phyloP scores from a whole-genome alignment of 192 early-diverging fungal species.

The Umbelopsis sp. region DNA sequence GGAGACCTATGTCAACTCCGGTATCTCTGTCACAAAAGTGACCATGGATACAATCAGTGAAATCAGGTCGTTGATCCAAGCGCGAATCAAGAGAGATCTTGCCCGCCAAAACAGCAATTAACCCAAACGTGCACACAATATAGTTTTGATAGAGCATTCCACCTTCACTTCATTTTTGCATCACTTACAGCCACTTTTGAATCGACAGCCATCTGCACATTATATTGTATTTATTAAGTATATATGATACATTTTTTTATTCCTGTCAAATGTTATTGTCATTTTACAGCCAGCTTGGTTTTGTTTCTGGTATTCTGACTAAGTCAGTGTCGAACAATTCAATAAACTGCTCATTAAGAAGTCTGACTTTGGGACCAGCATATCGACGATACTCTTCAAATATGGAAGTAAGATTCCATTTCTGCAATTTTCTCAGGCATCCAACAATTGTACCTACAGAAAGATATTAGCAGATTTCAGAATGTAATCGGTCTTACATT shows the following conservation, averaged over 20 bases:
- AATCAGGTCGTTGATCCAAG: not conserved
- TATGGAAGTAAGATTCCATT: constrained; percentile 97
- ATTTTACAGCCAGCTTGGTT: constrained; percentile 73
- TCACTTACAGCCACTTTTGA: not conserved
- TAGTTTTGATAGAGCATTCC: no score
- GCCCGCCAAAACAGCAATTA: not conserved
- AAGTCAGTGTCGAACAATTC: constrained; percentile 97
- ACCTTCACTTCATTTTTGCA: not conserved
- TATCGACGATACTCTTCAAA: constrained; percentile 98
- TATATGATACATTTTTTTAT: not conserved
- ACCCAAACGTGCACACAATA: not conserved
- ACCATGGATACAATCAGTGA: not conserved
- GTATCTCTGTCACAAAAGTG: not conserved
- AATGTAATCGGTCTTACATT: not conserved
- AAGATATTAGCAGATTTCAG: not conserved
- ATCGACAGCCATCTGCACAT: not conserved
- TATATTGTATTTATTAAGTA: not conserved
- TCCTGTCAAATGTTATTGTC: not conserved
- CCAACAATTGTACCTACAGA: constrained; percentile 90
- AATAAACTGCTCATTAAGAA: constrained; percentile 96
- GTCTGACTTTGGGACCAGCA: constrained; percentile 93
- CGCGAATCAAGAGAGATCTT: not conserved
- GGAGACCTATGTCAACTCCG: not conserved
- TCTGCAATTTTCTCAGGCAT: constrained; percentile 95
- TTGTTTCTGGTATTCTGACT: constrained; percentile 74